These are phyloP conservation scores for Yamadazyma sp. DNA, from an alignment of 805 yeast species.

Conservation along the genomic window DNA sequence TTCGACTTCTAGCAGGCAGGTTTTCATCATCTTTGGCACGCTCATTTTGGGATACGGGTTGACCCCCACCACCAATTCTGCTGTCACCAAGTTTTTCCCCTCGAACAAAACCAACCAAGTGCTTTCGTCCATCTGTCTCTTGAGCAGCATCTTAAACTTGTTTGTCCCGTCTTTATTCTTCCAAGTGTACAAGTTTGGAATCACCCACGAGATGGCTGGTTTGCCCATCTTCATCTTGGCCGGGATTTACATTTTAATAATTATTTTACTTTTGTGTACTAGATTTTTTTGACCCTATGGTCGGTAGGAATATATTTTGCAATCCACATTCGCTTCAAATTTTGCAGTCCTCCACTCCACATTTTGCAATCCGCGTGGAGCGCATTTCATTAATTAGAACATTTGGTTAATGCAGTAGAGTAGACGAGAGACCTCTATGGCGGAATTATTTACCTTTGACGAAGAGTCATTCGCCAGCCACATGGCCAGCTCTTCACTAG, in stretches of 20 bases:
- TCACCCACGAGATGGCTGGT: constrained; percentile 6
- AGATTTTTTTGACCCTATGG: background rate
- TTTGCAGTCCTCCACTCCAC: too few relatives aligned
- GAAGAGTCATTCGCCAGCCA: constrained; percentile 9
- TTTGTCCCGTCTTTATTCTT: constrained; percentile 4
- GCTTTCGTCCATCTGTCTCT: constrained; percentile 7
- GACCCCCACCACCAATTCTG: constrained; percentile 56
- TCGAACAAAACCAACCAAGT: constrained; percentile 21
- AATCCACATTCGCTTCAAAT: too few relatives aligned
- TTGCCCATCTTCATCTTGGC: constrained; percentile 9
- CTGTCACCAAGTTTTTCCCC: constrained; percentile 59
- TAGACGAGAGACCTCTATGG: too few relatives aligned
- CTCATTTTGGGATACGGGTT: constrained; percentile 48
- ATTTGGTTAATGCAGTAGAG: too few relatives aligned
- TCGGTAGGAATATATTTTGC: too few relatives aligned
- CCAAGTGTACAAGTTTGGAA: constrained; percentile 11
- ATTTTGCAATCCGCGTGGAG: too few relatives aligned
- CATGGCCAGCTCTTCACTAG: background rate
- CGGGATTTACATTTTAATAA: background rate
- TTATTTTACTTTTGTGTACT: constrained; percentile 1
- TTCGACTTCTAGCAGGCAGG: constrained; percentile 37
- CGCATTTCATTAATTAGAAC: too few relatives aligned
- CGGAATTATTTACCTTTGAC: constrained; percentile 11
- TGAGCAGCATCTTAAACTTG: constrained; percentile 6
- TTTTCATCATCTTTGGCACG: constrained; percentile 36